Evolutionary conservation across 2,329 filamentous ascomycete genomes (phyloP), one percentile per base, ranked within the genome.

Genomic region (Colletotrichum godetiae): DNA sequence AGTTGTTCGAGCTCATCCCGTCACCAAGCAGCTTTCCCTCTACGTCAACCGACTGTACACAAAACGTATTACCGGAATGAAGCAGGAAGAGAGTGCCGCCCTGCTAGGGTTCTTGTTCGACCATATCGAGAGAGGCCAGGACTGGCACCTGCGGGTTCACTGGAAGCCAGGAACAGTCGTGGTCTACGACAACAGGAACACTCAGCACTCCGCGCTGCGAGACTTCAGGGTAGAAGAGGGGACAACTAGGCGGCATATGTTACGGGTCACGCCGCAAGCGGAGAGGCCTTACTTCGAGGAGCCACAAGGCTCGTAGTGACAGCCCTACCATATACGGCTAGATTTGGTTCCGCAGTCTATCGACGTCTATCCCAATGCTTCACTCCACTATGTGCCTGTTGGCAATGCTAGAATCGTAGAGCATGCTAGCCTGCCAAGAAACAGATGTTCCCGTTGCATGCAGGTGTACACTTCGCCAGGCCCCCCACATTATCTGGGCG

Each of bases 31-130:
- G 31, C 29, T 64, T 1, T 64, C 67, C 5, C 24, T 70, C 0
- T 66, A 58, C 13, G 52, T 70, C 27, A 65, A 70, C n/a, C 53
- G 52, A 27, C 4, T 64, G 19, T 65, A 65, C 60, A 70, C 67
- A 19, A 65, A 55, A 13, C 37, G n/a, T 3, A 53, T 59, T 11
- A 27, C 53, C 42, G 27, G 60, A 7, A 57, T 63, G 58, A 64
- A 64, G 35, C 49, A 65, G 22, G 49, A 69, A 27, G 67, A 64
- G 31, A 62, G 58, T 19, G 12, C 33, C 0, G 55, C 53, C 0
- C 29, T 69, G 1, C 13, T 70, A 15, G 33, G 12, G 5, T 66
- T 70, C 58, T 42, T 70, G 37, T 66, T 65, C 10, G 61, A 70
- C 19, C 67, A 66, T 27, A 66, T 59, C 24, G 61, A 64, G 19